A percentile compares a stretch with the other conserved stretches of the same genome.
phyloP scores from a whole-genome alignment of 1,139 yeast species.

The Hemisphaericaspora xylanilytica region DNA sequence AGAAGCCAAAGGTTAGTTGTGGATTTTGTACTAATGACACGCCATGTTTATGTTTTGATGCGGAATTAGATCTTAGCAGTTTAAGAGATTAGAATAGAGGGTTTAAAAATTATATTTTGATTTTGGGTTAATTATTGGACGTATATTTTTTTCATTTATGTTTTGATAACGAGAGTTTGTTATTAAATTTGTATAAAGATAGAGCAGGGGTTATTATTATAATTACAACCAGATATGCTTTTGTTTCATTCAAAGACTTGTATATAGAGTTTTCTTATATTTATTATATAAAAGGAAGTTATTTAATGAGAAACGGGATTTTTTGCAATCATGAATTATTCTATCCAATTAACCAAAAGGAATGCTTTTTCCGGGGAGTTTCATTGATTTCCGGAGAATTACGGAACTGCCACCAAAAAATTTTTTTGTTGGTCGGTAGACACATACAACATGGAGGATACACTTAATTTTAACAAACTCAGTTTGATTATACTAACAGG shows the following conservation, averaged over 20 bases:
- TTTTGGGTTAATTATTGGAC: background rate
- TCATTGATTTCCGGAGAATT: background rate
- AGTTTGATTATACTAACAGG: background rate
- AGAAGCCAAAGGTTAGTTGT: slow-evolving; percentile 25
- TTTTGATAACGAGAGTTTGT: too few relatives aligned
- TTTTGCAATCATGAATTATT: slow-evolving; percentile 1
- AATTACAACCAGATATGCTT: background rate
- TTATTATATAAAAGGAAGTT: background rate
- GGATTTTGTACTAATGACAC: slow-evolving; percentile 45
- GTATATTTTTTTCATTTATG: background rate
- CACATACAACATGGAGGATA: too few relatives aligned
- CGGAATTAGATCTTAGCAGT: slow-evolving; percentile 19
- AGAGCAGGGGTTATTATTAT: background rate
- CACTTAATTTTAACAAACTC: background rate
- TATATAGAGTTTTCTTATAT: slow-evolving; percentile 1
- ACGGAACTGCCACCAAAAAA: background rate
- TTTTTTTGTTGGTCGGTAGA: too few relatives aligned
- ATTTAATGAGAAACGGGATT: background rate
- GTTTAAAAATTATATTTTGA: background rate
- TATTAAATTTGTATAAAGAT: background rate
- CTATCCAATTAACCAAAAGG: background rate
- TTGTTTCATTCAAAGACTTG: background rate
- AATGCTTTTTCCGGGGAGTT: slow-evolving; percentile 2
- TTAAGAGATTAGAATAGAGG: slow-evolving; percentile 2
- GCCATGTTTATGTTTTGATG: slow-evolving; percentile 42